Percentiles rank a stretch among this genome's conserved stretches.
Conservation (phyloP, 208 protist genomes). For the Crithidia expoeki region DNA sequence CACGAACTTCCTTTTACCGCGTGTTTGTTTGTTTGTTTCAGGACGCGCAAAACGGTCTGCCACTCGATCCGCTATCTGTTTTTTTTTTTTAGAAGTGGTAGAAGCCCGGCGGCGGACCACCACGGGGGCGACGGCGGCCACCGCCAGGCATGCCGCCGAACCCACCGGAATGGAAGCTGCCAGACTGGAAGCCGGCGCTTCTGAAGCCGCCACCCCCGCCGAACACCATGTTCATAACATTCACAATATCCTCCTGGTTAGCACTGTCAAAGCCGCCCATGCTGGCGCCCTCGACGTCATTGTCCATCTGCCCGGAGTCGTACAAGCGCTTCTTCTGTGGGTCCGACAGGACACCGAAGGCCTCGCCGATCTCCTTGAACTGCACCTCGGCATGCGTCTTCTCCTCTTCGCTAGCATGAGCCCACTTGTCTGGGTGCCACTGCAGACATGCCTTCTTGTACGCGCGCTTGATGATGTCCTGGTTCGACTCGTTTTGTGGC, state of each 20-base stretch:
- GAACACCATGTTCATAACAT: conserved; percentile 78
- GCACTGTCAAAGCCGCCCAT: conserved; percentile 30
- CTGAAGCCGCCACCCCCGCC: conserved; percentile 33
- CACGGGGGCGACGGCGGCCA: conserved; percentile 33
- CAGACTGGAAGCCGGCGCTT: conserved; percentile 14
- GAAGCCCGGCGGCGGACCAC: conserved; percentile 34
- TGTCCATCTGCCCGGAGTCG: conserved; percentile 89
- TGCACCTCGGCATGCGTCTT: conserved; percentile 77
- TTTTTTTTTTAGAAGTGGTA: conserved; percentile 31
- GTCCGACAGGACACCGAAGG: conserved; percentile 88
- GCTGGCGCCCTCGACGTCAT: conserved; percentile 74
- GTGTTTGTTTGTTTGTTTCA: too few relatives aligned
- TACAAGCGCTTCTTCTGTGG: conserved; percentile 90
- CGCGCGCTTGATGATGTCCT: conserved; percentile 76
- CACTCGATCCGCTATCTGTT: too few relatives aligned
- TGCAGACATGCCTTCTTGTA: conserved; percentile 88
- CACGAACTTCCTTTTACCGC: too few relatives aligned
- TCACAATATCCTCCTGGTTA: conserved; percentile 46
- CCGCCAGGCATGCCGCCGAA: conserved; percentile 29
- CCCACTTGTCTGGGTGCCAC: conserved; percentile 95
- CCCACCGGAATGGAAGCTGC: conserved; percentile 20
- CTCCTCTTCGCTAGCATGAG: conserved; percentile 71
- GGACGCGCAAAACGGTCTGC: too few relatives aligned
- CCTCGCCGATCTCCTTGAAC: conserved; percentile 91
- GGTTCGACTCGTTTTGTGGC: conserved; percentile 60